Percentiles rank a stretch among this genome's conserved stretches.
These are phyloP conservation scores for Clonostachys sp. DNA, from an alignment of 2,329 filamentous ascomycete species.

Conservation along the genomic window DNA sequence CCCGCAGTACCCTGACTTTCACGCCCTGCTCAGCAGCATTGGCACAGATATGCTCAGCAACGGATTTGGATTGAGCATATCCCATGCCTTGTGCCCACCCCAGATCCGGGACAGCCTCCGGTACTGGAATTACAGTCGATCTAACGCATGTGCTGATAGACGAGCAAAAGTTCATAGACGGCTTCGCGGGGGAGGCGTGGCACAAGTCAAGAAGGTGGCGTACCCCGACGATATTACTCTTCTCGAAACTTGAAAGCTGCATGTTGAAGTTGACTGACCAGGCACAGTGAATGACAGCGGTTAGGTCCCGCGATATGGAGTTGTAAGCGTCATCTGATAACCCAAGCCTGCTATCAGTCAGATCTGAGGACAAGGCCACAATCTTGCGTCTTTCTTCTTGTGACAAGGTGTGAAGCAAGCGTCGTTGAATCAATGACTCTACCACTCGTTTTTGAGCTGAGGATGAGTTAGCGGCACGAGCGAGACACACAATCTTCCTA, in stretches of 20 bases:
- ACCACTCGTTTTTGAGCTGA: conserved; percentile 12
- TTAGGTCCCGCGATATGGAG: conserved; percentile 22
- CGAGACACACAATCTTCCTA: conserved; percentile 42
- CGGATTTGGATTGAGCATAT: conserved; percentile 34
- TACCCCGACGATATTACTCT: conserved; percentile 37
- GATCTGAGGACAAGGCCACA: conserved; percentile 11
- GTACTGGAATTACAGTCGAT: conserved; percentile 24
- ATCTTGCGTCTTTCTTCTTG: conserved; percentile 14
- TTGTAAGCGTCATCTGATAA: conserved; percentile 17
- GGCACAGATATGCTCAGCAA: conserved; percentile 29
- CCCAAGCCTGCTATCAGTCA: conserved; percentile 32
- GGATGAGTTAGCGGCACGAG: conserved; percentile 31
- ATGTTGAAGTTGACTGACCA: conserved; percentile 57
- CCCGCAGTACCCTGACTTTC: conserved; percentile 28
- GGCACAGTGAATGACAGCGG: conserved; percentile 42
- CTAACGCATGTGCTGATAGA: conserved; percentile 37
- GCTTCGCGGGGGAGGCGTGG: conserved; percentile 15
- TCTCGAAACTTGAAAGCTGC: conserved; percentile 41
- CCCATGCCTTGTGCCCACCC: conserved; percentile 38
- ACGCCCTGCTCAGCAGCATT: conserved; percentile 21
- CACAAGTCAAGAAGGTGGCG: conserved; percentile 33
- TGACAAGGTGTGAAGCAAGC: conserved; percentile 18
- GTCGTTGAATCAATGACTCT: conserved; percentile 14
- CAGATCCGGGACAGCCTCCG: conserved; percentile 25
- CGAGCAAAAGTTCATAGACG: conserved; percentile 44